Conservation (phyloP, 2,329 filamentous ascomycete species). For the Macroventuria anomochaeta region DNA sequence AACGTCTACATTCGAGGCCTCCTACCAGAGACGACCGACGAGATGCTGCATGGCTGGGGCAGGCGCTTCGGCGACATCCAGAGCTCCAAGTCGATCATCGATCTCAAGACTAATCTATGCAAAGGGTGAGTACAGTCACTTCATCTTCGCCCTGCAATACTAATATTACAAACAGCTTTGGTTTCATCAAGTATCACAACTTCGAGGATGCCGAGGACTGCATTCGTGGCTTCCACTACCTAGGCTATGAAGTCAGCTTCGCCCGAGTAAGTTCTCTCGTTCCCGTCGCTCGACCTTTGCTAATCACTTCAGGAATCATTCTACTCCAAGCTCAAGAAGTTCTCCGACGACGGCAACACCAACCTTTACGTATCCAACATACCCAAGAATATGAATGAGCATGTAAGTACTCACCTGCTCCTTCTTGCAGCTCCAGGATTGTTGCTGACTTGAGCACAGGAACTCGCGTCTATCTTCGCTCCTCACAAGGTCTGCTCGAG, state of each 20-base stretch:
- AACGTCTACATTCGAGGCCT: conserved; percentile 99
- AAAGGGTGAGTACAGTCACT: conserved; percentile 73
- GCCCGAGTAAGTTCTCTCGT: conserved; percentile 70
- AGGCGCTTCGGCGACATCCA: conserved; percentile 90
- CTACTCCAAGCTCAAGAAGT: conserved; percentile 96
- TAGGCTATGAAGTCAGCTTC: conserved; percentile 97
- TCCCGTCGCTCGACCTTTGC: background rate
- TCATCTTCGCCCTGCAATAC: background rate
- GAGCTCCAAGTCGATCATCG: conserved; percentile 98
- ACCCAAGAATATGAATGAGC: conserved; percentile 88
- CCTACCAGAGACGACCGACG: conserved; percentile 92
- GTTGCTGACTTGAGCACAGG: conserved; percentile 55
- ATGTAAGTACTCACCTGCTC: conserved; percentile 61
- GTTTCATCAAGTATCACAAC: conserved; percentile 93
- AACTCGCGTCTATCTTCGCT: conserved; percentile 78
- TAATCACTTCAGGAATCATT: conserved; percentile 74
- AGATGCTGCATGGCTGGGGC: conserved; percentile 82
- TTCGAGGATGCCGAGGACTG: conserved; percentile 91
- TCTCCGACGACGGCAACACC: conserved; percentile 86
- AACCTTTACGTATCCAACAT: conserved; percentile 99
- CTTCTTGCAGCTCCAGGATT: background rate
- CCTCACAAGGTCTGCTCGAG: conserved; percentile 87
- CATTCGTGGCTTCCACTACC: conserved; percentile 91
- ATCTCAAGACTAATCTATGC: conserved; percentile 89
- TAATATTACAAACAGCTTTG: conserved; percentile 69